These are phyloP conservation scores for Diversispora eburnea DNA, from an alignment of 192 early-diverging fungal species.

Conservation along the genomic window DNA sequence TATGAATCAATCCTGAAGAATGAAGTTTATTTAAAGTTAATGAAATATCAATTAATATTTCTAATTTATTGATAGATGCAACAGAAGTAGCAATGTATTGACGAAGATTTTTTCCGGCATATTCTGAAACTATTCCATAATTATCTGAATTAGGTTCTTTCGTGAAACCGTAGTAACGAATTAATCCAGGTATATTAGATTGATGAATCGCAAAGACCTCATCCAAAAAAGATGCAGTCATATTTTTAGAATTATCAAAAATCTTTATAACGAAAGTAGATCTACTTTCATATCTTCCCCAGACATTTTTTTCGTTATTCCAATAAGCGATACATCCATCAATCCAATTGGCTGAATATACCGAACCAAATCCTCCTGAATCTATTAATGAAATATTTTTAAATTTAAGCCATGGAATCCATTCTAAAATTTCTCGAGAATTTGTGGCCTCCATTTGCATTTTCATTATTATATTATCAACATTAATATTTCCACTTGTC, in stretches of 20 bases:
- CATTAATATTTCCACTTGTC: neutral
- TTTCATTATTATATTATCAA: conserved; percentile 4
- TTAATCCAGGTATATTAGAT: neutral
- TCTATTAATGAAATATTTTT: neutral
- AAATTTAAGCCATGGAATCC: conserved; percentile 5
- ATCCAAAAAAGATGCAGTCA: neutral
- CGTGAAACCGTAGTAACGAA: neutral
- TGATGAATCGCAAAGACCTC: neutral
- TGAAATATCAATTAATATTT: neutral
- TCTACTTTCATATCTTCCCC: neutral
- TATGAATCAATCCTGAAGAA: neutral
- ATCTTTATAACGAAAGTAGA: neutral
- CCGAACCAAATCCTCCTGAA: neutral
- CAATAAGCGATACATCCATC: neutral
- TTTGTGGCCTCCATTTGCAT: neutral
- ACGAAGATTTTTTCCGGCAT: no score
- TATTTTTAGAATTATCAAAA: neutral
- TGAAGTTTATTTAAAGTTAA: neutral
- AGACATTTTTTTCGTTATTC: neutral
- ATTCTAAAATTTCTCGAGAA: conserved; percentile 2
- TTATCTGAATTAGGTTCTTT: neutral
- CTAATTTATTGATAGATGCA: neutral
- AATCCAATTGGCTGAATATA: neutral
- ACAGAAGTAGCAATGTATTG: no score
- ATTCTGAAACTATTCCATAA: no score